A percentile compares a stretch with the other conserved stretches of the same genome.
These are phyloP conservation scores for Diaporthe destruens DNA, from an alignment of 2,329 filamentous ascomycete genomes.

Conservation along the genomic window DNA sequence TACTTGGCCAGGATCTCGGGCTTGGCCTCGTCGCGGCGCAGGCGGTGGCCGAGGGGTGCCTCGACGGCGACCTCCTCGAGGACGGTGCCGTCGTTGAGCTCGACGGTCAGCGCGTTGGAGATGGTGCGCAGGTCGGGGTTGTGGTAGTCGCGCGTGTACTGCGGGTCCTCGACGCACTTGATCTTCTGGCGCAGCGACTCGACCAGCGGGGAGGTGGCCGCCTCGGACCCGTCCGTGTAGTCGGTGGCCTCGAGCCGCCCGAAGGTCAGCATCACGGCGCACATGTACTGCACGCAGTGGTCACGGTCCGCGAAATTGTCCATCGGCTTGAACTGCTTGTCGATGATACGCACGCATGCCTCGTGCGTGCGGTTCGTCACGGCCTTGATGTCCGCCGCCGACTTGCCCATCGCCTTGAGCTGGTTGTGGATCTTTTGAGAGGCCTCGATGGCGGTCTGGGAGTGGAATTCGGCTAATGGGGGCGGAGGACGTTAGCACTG, in stretches of 20 bases:
- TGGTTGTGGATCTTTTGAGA: constrained; percentile 89
- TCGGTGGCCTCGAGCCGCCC: constrained; percentile 93
- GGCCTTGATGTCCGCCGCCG: constrained; percentile 90
- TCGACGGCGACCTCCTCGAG: constrained; percentile 93
- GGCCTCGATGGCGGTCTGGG: constrained; percentile 96
- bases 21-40: constrained; percentile 95
- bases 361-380: constrained; percentile 97
- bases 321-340: constrained; percentile 99
- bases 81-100: constrained; percentile 92
- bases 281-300: constrained; percentile 99
- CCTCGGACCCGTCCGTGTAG: constrained; percentile 93
- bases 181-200: constrained; percentile 95
- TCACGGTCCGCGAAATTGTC: constrained; percentile 99
- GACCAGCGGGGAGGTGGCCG: constrained; percentile 88
- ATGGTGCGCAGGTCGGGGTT: constrained; percentile 94
- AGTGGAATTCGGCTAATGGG: constrained; percentile 88
- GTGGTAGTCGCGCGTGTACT: constrained; percentile 97
- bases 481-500: not conserved
- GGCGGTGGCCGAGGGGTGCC: constrained; percentile 91
- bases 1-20: constrained; percentile 97
- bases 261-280: constrained; percentile 93
- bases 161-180: constrained; percentile 93
- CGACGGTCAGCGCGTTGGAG: constrained; percentile 95
- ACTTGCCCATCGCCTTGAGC: constrained; percentile 88
- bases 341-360: constrained; percentile 98